These are phyloP conservation scores for Fusarium sp. DNA, from an alignment of 2,329 filamentous ascomycete species.

Conservation along the genomic window DNA sequence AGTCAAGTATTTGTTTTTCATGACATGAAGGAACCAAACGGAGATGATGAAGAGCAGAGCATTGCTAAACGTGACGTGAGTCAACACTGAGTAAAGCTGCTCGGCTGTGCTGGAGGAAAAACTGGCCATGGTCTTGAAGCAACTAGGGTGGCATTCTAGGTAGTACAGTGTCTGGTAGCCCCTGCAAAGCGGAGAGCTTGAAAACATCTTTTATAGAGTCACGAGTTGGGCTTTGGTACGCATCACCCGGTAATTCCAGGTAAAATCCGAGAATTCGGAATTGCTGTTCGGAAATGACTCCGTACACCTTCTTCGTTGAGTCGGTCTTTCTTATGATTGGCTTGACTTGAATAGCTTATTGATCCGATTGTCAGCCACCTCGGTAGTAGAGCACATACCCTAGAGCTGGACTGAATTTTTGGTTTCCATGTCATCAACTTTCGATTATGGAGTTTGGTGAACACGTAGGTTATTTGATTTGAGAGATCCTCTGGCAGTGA, in stretches of 20 bases:
- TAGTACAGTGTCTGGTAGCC: not conserved
- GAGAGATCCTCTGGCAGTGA: too few relatives aligned
- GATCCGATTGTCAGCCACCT: not conserved
- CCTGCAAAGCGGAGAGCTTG: not conserved
- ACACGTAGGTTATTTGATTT: too few relatives aligned
- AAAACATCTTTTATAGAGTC: not conserved
- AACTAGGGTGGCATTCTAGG: not conserved
- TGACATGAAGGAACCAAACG: not conserved
- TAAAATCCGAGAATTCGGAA: not conserved
- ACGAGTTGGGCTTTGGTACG: not conserved
- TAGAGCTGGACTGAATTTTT: too few relatives aligned
- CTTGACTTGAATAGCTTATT: not conserved
- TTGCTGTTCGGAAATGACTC: not conserved
- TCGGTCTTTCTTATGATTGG: not conserved
- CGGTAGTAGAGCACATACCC: not conserved
- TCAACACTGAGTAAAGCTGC: not conserved
- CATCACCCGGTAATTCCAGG: not conserved
- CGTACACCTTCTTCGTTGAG: not conserved
- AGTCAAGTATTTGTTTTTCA: not conserved
- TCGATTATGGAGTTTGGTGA: too few relatives aligned
- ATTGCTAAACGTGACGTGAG: not conserved
- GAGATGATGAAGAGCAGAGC: not conserved
- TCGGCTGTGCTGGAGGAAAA: not conserved
- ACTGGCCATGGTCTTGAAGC: not conserved
- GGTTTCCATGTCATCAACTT: too few relatives aligned